Conservation (phyloP, 1,139 yeast species). For the Kodamaea ohmeri region DNA sequence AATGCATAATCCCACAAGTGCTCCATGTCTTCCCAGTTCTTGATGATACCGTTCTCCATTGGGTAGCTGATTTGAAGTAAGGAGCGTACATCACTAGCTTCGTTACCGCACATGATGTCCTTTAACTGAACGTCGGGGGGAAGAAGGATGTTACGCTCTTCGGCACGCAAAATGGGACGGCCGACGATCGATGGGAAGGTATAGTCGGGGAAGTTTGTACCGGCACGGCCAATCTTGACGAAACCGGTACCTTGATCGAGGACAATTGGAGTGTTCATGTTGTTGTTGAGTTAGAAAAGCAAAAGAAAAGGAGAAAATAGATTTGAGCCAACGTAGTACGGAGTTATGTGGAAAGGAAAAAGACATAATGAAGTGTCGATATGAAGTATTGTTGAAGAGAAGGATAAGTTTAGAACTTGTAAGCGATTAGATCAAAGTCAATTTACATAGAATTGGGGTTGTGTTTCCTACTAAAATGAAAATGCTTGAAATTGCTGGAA, state of each 20-base stretch:
- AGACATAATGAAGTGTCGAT: too few species aligned
- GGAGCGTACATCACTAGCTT: slow-evolving; percentile 88
- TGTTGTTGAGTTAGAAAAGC: background rate
- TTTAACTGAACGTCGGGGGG: slow-evolving; percentile 67
- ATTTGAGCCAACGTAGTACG: background rate
- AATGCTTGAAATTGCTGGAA: too few species aligned
- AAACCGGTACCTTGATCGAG: slow-evolving; percentile 99
- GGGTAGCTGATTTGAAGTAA: slow-evolving; percentile 91
- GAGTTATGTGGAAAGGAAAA: background rate
- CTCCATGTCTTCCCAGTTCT: slow-evolving; percentile 98
- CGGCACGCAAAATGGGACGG: slow-evolving; percentile 94
- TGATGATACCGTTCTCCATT: slow-evolving; percentile 97
- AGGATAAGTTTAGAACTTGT: too few species aligned
- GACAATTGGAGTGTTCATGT: slow-evolving; percentile 43
- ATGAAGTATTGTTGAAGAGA: too few species aligned
- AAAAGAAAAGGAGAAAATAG: background rate
- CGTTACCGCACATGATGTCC: slow-evolving; percentile 97
- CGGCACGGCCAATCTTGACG: slow-evolving; percentile 92
- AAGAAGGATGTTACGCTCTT: slow-evolving; percentile 65
- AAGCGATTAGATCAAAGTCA: too few species aligned
- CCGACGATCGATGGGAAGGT: slow-evolving; percentile 99
- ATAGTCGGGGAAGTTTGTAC: slow-evolving; percentile 95
- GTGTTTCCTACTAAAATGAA: too few species aligned
- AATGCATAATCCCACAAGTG: slow-evolving; percentile 98
- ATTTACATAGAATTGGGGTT: too few species aligned